Base-by-base conservation (phyloP, 768 basidiomycete species). In the Gloeopeniophorella convolvens region DNA sequence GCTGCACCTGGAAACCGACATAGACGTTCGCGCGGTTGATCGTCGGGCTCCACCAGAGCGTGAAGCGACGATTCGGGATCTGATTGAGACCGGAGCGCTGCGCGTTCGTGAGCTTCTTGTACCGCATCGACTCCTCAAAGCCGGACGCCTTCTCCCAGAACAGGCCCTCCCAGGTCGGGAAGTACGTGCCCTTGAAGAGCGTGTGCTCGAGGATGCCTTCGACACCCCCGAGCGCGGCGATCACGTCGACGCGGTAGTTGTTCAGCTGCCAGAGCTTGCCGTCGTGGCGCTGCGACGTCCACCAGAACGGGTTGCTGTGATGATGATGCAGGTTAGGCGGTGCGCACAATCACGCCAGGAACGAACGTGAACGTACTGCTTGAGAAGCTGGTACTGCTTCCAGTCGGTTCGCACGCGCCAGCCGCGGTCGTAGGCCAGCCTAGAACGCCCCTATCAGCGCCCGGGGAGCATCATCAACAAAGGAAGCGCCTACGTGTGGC, bases 11-110 rank as follows among this genome's bases (percentile, higher is more conserved):
- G 89, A 99, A 99, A 80, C 96, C 96, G 66, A 98, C 94, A 62
- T 96, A 96, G 64, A 98, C 94, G 64, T 99, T 99, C 46, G 96
- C 95, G 58, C 96, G 90, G 69, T 98, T 98, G 73, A 97, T 97
- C 0, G 95, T 98, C 21, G 94, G 94, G 64, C 89, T 91, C 93
- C 93, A 96, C 96, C 96, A 99, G 9, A 99, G 76, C 3, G 95
- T 98, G 74, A 97, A 97, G 11, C 91, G 89, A 83, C 95, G 93
- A 66, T 98, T 98, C 6, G 95, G 95, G 65, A 98, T 95, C 66
- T 95, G 93, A 65, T 91, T 91, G 36, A 95, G 71, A 89, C 96
- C 96, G 30, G 93, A 96, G 40, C 95, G 87, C 68, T 99, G 96
- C 10, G 96, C 96, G 63, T 98, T 99, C 42, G 96, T 98, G 55